A percentile compares a stretch with the other conserved stretches of the same genome.
phyloP scores from a whole-genome alignment of 805 yeast genomes.

The Wickerhamiella sergipiensis region DNA sequence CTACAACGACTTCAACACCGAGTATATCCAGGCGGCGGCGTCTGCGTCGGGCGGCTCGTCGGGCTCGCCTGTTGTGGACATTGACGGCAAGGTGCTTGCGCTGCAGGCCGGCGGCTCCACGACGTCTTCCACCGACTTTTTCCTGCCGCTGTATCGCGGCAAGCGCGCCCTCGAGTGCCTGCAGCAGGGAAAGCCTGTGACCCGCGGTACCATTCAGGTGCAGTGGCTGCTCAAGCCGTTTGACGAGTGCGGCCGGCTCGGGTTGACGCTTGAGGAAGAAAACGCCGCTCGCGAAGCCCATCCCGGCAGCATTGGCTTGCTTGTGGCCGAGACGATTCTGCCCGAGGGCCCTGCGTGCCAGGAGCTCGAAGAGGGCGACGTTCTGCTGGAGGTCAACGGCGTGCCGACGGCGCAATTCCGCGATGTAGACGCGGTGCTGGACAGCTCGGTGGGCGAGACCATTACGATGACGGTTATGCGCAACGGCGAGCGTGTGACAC shows the following conservation, averaged over 20 bases:
- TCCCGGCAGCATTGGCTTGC: constrained; percentile 64
- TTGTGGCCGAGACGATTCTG: constrained; percentile 69
- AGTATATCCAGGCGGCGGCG: constrained; percentile 92
- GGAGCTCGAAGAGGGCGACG: constrained; percentile 71
- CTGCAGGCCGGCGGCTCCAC: constrained; percentile 89
- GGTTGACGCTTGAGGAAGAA: constrained; percentile 65
- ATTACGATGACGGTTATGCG: constrained; percentile 53
- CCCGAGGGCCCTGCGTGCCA: constrained; percentile 79
- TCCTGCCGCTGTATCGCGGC: constrained; percentile 74
- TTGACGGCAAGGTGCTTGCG: constrained; percentile 78
- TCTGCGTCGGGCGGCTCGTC: constrained; percentile 92
- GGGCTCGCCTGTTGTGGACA: constrained; percentile 91
- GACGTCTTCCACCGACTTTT: constrained; percentile 87
- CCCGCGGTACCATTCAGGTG: constrained; percentile 85
- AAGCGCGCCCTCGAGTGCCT: constrained; percentile 66
- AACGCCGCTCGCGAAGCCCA: constrained; percentile 48
- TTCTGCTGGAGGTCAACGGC: constrained; percentile 60
- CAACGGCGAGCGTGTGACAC: constrained; percentile 47
- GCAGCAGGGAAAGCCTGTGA: constrained; percentile 43
- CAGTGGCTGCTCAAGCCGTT: constrained; percentile 80
- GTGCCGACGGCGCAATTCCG: constrained; percentile 53
- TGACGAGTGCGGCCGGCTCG: constrained; percentile 82
- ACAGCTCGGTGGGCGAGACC: constrained; percentile 47
- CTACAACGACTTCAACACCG: constrained; percentile 87
- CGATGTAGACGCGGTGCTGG: constrained; percentile 72